Evolutionary conservation across 2,329 filamentous ascomycete species (phyloP).

Genomic region (Aspergillus uvarum): DNA sequence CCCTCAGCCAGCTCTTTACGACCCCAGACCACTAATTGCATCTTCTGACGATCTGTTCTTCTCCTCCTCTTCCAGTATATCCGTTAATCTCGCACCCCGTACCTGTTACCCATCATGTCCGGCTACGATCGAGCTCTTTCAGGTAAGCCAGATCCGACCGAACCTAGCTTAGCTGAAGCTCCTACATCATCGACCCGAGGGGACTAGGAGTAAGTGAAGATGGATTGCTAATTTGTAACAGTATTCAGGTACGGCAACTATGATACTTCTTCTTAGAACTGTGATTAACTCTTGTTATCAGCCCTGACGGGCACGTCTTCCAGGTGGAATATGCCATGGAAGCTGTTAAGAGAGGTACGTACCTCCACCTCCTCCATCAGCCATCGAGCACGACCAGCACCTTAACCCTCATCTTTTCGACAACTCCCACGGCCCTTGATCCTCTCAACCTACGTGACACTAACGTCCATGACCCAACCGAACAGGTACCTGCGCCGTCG

Average conservation of each 20-base stretch:
- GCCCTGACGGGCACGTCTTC: conserved; percentile 98
- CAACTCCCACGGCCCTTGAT: background rate
- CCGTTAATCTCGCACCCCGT: background rate
- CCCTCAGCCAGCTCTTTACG: conserved; percentile 15
- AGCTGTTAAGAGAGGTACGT: conserved; percentile 90
- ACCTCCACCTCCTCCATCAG: conserved; percentile 9
- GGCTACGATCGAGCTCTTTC: conserved; percentile 99
- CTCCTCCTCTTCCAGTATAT: conserved; percentile 9
- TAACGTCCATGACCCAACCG: conserved; percentile 21
- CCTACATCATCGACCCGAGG: background rate
- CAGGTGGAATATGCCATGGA: conserved; percentile 99
- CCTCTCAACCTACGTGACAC: conserved; percentile 9
- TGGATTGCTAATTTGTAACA: conserved; percentile 51
- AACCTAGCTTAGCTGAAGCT: background rate
- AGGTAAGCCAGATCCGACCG: conserved; percentile 61
- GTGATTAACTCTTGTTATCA: conserved; percentile 54
- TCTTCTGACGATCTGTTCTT: conserved; percentile 1
- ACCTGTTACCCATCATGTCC: conserved; percentile 58
- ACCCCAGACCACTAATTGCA: conserved; percentile 18
- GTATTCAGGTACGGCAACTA: conserved; percentile 70
- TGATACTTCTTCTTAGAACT: conserved; percentile 14
- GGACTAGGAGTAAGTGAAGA: conserved; percentile 12
- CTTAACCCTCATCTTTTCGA: background rate
- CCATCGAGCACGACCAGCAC: background rate
- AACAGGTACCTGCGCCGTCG: conserved; percentile 91